These are phyloP conservation scores for Ceratocystis papillata DNA, from an alignment of 2,329 filamentous ascomycete genomes.

Conservation along the genomic window DNA sequence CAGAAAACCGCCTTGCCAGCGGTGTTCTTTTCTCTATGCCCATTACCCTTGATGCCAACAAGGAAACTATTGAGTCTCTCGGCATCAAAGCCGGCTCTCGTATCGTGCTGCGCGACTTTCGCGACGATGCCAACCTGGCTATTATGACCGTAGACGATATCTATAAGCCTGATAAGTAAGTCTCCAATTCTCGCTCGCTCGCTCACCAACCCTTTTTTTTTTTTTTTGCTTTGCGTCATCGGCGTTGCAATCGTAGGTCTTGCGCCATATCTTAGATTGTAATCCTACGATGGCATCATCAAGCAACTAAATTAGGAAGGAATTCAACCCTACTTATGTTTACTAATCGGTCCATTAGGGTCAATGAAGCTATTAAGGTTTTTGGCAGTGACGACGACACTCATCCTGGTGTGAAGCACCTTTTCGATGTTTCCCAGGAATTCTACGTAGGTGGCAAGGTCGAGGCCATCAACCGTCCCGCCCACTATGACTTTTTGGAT, in stretches of 20 bases:
- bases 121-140: slow-evolving; percentile 90
- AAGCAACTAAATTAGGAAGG: slow-evolving; percentile 5
- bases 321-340: slow-evolving; percentile 21
- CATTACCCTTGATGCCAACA: slow-evolving; percentile 79
- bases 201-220: background rate
- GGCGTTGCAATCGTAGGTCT: slow-evolving; percentile 14
- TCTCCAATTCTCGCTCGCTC: background rate
- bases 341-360: slow-evolving; percentile 38
- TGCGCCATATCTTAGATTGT: slow-evolving; percentile 18
- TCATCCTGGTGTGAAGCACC: slow-evolving; percentile 86
- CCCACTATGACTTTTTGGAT: slow-evolving; percentile 98
- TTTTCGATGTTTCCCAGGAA: slow-evolving; percentile 68
- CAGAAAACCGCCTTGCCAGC: slow-evolving; percentile 72
- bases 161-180: slow-evolving; percentile 86
- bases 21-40: slow-evolving; percentile 94
- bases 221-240: slow-evolving; percentile 10
- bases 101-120: slow-evolving; percentile 83
- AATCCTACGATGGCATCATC: slow-evolving; percentile 24
- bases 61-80: slow-evolving; percentile 61
- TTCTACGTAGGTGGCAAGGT: slow-evolving; percentile 95
- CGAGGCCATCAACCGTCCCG: slow-evolving; percentile 84
- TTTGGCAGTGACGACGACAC: slow-evolving; percentile 84
- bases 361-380: slow-evolving; percentile 82
- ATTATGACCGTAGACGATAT: slow-evolving; percentile 94
- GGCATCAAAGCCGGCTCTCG: slow-evolving; percentile 70